Evolutionary conservation across 176 grass and related monocot genomes (phyloP), one percentile per base, ranked within the genome.

Genomic region (sorghum (Sorghum bicolor)): DNA sequence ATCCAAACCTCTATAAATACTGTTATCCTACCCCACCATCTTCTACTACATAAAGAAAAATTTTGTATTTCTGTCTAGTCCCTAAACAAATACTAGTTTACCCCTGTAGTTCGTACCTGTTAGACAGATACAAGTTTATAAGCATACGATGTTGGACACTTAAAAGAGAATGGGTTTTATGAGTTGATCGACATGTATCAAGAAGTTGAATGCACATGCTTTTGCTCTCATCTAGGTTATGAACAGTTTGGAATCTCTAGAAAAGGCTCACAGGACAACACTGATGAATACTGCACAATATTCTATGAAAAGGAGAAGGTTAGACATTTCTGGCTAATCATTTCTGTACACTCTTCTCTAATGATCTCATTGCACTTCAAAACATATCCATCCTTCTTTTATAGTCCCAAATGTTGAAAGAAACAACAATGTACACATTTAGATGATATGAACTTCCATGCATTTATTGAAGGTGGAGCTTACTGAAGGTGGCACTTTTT

Each of bases 231-330:
- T 87, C 73, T 64, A 98, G 96, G 93, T 82, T 98, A 98, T 63
- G 93, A 92, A 60, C 96, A 98, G 91, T 98, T 98, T 89, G 96
- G 96, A 5, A 95, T 98, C 80, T 98, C 96, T 88, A 90, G 96
- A 87, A 94, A 98, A 93, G 96, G 96, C n/a, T 93, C 92, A 34
- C 83, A 94, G 76, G 96, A 98, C 71, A 95, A 77, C 50, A 78
- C 85, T 36, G 96, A 98, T 81, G 96, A 98, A 80, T 93, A 98
- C 65, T 98, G 96, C 77, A 92, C 96, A 57, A 98, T 98, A 82
- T 98, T 98, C 68, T 98, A 98, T 62, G 93, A 98, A 83, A 98
- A 95, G 80, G 96, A 95, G 17, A 98, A 96, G 96, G 96, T 98
- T 79, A 55, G 39, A 31, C 12, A 58, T 66, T 55, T 79, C 70